Evolutionary conservation across 805 yeast species (phyloP).

Genomic region (Gaillardinia entomophila): DNA sequence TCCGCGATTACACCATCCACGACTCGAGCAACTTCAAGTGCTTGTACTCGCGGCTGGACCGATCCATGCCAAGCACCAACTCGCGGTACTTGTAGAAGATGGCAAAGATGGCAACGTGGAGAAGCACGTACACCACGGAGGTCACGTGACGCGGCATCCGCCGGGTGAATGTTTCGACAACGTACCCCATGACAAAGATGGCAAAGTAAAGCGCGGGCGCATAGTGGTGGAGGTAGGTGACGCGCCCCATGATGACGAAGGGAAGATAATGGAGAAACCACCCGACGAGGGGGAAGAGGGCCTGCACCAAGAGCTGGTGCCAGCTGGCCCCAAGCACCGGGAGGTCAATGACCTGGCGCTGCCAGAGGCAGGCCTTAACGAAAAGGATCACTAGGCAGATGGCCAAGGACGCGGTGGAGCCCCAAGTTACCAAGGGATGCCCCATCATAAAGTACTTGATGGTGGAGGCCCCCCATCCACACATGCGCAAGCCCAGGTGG

Average conservation of each 20-base stretch:
- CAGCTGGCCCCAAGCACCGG: slow-evolving; percentile 19
- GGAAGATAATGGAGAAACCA: slow-evolving; percentile 38
- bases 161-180: slow-evolving; percentile 14
- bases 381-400: slow-evolving; percentile 14
- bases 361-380: slow-evolving; percentile 19
- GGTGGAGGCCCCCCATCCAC: slow-evolving; percentile 59
- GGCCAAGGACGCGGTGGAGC: slow-evolving; percentile 21
- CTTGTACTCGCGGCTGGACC: slow-evolving; percentile 19
- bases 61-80: slow-evolving; percentile 74
- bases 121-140: slow-evolving; percentile 30
- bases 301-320: slow-evolving; percentile 23
- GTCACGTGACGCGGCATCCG: slow-evolving; percentile 8
- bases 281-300: slow-evolving; percentile 31
- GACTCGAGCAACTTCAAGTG: slow-evolving; percentile 26
- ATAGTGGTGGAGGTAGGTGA: slow-evolving; percentile 39
- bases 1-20: slow-evolving; percentile 16
- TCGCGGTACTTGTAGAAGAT: slow-evolving; percentile 59
- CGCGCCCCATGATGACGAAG: slow-evolving; percentile 38
- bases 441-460: slow-evolving; percentile 67
- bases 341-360: slow-evolving; percentile 20
- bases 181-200: slow-evolving; percentile 14
- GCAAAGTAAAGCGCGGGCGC: slow-evolving; percentile 39
- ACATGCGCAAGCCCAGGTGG: slow-evolving; percentile 68
- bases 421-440: slow-evolving; percentile 74
- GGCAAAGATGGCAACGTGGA: slow-evolving; percentile 49